Percentiles rank a stretch among this genome's conserved stretches.
Conservation (phyloP, 139 green algal genomes). For the Picochlorum sp. region DNA sequence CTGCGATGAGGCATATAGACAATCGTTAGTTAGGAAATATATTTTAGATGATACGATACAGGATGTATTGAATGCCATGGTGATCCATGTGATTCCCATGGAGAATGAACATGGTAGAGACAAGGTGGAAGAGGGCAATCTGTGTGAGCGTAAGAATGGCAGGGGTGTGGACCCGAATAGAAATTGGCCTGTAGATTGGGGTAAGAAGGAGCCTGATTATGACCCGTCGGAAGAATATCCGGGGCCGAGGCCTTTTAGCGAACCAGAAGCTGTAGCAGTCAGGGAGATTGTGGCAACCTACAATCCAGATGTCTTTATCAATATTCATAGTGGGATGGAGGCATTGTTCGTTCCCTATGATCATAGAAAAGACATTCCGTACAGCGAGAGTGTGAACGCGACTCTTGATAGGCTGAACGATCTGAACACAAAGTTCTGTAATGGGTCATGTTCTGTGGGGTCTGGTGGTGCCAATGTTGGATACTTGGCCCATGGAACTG, state of each 20-base stretch:
- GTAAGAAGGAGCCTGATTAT: constrained; percentile 87
- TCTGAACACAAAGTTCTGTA: constrained; percentile 59
- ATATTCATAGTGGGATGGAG: constrained; percentile 94
- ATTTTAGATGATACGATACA: constrained; percentile 6
- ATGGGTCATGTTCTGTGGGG: constrained; percentile 61
- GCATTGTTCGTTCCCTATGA: constrained; percentile 95
- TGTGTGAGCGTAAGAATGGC: constrained; percentile 97
- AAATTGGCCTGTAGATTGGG: constrained; percentile 95
- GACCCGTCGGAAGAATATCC: constrained; percentile 84
- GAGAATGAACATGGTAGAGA: constrained; percentile 82
- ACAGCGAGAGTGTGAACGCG: constrained; percentile 23
- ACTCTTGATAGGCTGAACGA: constrained; percentile 57
- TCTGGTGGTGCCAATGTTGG: constrained; percentile 85
- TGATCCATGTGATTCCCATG: constrained; percentile 82
- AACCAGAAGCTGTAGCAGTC: constrained; percentile 81
- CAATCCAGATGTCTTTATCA: constrained; percentile 85
- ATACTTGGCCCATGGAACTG: constrained; percentile 89
- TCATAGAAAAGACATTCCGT: constrained; percentile 48
- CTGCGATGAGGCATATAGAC: constrained; percentile 14
- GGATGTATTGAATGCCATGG: constrained; percentile 30
- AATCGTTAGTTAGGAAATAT: background rate
- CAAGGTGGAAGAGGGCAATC: constrained; percentile 63
- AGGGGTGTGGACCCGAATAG: constrained; percentile 93
- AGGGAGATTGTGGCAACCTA: constrained; percentile 47
- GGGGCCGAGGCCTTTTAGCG: constrained; percentile 67